Evolutionary conservation across 768 basidiomycete genomes (phyloP), one percentile per base, ranked within the genome.

Genomic region (Phallus indusiatus): DNA sequence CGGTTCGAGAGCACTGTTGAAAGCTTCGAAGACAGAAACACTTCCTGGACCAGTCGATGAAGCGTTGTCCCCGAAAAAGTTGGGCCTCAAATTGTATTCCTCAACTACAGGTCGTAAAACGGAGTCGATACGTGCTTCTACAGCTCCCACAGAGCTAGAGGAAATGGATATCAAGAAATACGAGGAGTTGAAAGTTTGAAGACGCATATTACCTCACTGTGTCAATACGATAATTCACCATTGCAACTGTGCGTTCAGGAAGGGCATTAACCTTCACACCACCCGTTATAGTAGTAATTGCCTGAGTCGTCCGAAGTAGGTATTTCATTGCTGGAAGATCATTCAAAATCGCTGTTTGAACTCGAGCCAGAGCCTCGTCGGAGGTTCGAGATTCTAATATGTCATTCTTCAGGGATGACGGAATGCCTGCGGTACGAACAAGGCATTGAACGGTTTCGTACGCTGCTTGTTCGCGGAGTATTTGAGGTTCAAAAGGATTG

Each of bases 241-340:
- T 68, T 0, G 83, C 86, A 68, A 74, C 82, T 0, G 81, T 84
- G 56, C 72, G 75, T 70, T 91, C 90, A 1, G 90, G 90, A 21
- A 94, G 78, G 28, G 89, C 88, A 65, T 92, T 92, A 24, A 77
- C 76, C 70, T 90, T 90, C 28, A 84, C 80, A 12, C 83, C 85
- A 17, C 71, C 70, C 22, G 66, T 55, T 55, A 80, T 69, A 46
- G 93, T 67, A 65, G 90, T 88, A 48, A 86, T 78, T 1, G 90
- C 90, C 69, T 90, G 87, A 1, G 90, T 90, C 4, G 87, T 90
- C 34, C 81, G 76, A 4, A 83, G 73, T 8, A 83, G 67, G 62
- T 75, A 81, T 56, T 74, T 76, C 61, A 74, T 71, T 4, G 62
- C 22, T 0, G 66, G 67, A 63, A 81, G 70, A 53, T 74, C 66